phyloP scores from a whole-genome alignment of 164 flowering plant genomes.

The Malania oleifera region DNA sequence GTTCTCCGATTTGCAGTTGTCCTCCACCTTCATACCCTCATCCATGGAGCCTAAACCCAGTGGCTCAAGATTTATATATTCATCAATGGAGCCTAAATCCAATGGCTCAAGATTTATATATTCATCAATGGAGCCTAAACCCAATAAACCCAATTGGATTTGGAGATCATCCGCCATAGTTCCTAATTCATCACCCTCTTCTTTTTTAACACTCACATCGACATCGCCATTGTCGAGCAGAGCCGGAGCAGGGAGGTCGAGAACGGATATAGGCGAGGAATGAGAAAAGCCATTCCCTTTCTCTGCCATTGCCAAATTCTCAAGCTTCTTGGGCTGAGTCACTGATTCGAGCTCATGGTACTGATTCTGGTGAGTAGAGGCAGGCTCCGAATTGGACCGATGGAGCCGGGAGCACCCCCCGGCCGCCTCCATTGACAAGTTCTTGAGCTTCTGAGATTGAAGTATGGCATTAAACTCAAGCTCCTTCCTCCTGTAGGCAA shows the following conservation, averaged over 20 bases:
- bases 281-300: constrained; percentile 1
- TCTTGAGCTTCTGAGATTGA: constrained; percentile 1
- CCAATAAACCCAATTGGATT: too few relatives aligned
- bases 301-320: too few relatives aligned
- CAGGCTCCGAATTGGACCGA: background rate
- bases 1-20: background rate
- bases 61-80: too few relatives aligned
- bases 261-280: constrained; percentile 28
- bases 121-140: too few relatives aligned
- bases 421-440: too few relatives aligned
- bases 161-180: too few relatives aligned
- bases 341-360: too few relatives aligned
- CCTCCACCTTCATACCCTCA: background rate
- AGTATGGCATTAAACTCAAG: constrained; percentile 15
- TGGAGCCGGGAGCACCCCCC: background rate
- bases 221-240: background rate
- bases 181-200: too few relatives aligned
- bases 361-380: background rate
- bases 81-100: too few relatives aligned
- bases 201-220: too few relatives aligned
- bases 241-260: constrained; percentile 13
- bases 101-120: too few relatives aligned
- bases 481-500: constrained; percentile 20
- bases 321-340: too few relatives aligned
- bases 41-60: background rate